Base-by-base conservation (phyloP, 2,329 filamentous ascomycete species). In the Huntiella decipiens region DNA sequence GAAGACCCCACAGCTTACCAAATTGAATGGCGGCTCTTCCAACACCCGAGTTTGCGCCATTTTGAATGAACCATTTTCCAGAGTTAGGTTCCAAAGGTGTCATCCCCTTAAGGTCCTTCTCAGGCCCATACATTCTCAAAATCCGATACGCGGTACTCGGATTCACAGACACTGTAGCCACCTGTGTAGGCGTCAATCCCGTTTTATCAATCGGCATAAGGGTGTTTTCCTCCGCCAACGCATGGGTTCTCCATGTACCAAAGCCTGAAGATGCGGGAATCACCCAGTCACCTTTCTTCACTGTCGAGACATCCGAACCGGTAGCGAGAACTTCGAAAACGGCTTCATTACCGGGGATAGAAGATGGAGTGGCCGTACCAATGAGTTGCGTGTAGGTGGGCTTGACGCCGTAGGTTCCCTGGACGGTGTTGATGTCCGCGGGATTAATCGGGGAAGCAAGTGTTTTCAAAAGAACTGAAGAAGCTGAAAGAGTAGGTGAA, bases 351-450 rank as follows among this genome's bases (percentile, higher is more conserved):
- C 86, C 86, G 1, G 77, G 81, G 1, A 91, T 74, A 1, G 84
- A 83, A 5, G 81, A 74, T 2, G 87, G 85, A 17, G 77, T 67
- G 1, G 75, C 53, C 0, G 87, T 95, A 47, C 86, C 82, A 46
- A 98, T 74, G 1, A 74, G 63, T 4, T 77, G 78, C 13, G 75
- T 78, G 62, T 93, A 87, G 38, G 72, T 66, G 0, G 87, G 86
- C 59, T 85, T 85, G 39, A 77, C 77, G 51, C 88, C 88, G 65
- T 98, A 98, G 3, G 88, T 86, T 53, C 91, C 91, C 67, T 98
- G 91, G 56, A 98, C 83, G 56, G 88, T 88, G 68, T 98, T 98
- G 62, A 98, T 83, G 64, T 98, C 91, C 57, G 91, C 87, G 17
- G 91, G 91, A 66, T 98, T 98, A 61, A 98, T 84, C 48, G 91